Evolutionary conservation across 768 basidiomycete species (phyloP).

Genomic region (Leucocoprinus sp.): DNA sequence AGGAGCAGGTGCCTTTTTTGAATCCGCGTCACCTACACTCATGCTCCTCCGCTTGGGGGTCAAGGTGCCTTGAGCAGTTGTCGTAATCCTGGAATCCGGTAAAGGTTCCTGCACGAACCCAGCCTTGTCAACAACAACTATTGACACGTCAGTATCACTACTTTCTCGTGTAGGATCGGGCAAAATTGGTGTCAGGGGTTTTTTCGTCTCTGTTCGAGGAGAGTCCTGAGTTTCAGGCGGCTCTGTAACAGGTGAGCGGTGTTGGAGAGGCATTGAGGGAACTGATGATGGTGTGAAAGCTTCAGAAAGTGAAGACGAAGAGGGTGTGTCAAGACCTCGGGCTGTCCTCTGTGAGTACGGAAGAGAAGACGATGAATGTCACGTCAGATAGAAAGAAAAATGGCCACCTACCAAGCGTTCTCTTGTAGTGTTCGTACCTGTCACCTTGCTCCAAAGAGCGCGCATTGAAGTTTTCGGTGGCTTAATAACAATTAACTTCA

Average conservation of each 20-base stretch:
- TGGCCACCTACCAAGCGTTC: conserved; percentile 54
- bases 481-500: conserved; percentile 20
- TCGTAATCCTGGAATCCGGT: conserved; percentile 19
- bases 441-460: conserved; percentile 74
- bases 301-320: conserved; percentile 31
- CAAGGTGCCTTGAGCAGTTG: conserved; percentile 12
- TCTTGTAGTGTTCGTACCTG: conserved; percentile 54
- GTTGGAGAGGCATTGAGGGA: conserved; percentile 41
- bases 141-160: conserved; percentile 42
- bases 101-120: conserved; percentile 25
- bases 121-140: conserved; percentile 48
- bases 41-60: conserved; percentile 56
- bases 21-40: conserved; percentile 62
- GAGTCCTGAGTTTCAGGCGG: conserved; percentile 42
- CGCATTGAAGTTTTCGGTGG: conserved; percentile 56
- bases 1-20: conserved; percentile 34
- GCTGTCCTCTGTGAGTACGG: conserved; percentile 37
- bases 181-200: conserved; percentile 59
- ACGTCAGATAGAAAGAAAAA: conserved; percentile 10
- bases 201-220: conserved; percentile 34
- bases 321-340: conserved; percentile 25
- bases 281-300: conserved; percentile 45
- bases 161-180: conserved; percentile 27
- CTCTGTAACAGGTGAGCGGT: conserved; percentile 31
- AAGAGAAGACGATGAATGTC: not conserved